Conservation (phyloP, 108 stramenopile species). For the Nannochloropsis granulata region DNA sequence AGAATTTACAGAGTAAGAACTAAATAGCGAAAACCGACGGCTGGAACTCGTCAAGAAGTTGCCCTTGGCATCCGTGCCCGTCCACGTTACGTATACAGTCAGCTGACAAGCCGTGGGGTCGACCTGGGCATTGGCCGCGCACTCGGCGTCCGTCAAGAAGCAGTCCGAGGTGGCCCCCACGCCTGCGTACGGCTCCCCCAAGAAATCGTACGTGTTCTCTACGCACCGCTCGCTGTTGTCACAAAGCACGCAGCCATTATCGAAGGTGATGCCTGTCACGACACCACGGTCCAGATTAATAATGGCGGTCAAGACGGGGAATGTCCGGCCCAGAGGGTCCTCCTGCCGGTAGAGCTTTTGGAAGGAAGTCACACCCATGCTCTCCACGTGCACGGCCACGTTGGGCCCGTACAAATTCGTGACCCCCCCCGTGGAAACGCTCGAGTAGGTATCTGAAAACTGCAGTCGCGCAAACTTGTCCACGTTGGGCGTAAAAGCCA, state of each 20-base stretch:
- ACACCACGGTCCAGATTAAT: conserved; percentile 62
- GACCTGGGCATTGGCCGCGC: conserved; percentile 10
- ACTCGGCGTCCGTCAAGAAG: conserved; percentile 37
- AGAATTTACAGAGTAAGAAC: neutral
- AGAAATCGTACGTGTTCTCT: conserved; percentile 58
- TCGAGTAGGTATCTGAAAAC: neutral
- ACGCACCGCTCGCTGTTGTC: conserved; percentile 28
- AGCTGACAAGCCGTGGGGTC: conserved; percentile 50
- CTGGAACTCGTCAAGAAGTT: conserved; percentile 52
- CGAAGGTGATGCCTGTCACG: conserved; percentile 67
- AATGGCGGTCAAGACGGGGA: conserved; percentile 63
- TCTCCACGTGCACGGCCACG: conserved; percentile 29
- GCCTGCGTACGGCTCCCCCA: conserved; percentile 36
- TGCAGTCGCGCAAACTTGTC: neutral
- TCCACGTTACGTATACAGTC: conserved; percentile 69
- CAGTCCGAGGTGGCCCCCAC: conserved; percentile 39
- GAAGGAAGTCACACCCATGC: conserved; percentile 13
- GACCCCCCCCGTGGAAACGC: neutral
- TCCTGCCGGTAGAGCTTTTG: conserved; percentile 16
- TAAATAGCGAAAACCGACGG: conserved; percentile 58
- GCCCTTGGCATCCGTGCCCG: conserved; percentile 62
- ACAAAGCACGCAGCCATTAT: conserved; percentile 76
- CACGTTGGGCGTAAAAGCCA: neutral
- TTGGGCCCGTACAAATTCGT: conserved; percentile 4
- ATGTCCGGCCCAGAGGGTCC: conserved; percentile 10